These are phyloP conservation scores for Vitrella brassicaformis DNA, from an alignment of 73 alveolate species.

Conservation along the genomic window DNA sequence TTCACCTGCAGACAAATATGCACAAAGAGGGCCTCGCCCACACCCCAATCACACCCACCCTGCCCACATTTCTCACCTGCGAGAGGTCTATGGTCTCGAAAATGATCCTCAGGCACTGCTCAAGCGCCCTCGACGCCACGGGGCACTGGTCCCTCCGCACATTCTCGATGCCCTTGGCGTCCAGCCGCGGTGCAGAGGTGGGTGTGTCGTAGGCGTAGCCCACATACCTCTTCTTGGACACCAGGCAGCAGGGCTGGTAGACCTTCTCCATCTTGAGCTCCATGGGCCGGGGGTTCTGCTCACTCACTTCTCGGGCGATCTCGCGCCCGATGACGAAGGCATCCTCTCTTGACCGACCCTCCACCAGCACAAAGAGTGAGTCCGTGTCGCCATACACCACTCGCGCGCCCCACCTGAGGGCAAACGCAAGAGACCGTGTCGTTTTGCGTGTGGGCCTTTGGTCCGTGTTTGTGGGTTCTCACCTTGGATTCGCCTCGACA, in stretches of 20 bases:
- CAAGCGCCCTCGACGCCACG: constrained; percentile 59
- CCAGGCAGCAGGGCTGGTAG: constrained; percentile 54
- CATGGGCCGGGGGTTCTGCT: constrained; percentile 65
- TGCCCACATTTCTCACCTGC: too few relatives aligned
- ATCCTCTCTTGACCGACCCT: constrained; percentile 62
- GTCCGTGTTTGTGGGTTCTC: too few relatives aligned
- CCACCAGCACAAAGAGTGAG: constrained; percentile 85
- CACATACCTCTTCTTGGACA: constrained; percentile 62
- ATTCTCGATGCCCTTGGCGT: constrained; percentile 83
- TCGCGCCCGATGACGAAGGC: constrained; percentile 73
- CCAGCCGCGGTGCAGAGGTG: constrained; percentile 63
- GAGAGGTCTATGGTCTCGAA: constrained; percentile 59
- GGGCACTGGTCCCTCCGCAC: constrained; percentile 61
- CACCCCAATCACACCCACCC: too few relatives aligned
- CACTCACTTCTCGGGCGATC: constrained; percentile 66
- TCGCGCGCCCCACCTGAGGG: constrained; percentile 54
- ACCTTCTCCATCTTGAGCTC: constrained; percentile 62
- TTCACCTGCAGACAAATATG: too few relatives aligned
- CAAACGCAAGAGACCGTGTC: too few relatives aligned
- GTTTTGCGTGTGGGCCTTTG: too few relatives aligned
- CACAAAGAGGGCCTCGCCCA: too few relatives aligned
- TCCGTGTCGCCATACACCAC: constrained; percentile 99
- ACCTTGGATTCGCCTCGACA: constrained; percentile 27
- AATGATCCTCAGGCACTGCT: constrained; percentile 55
- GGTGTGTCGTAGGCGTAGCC: constrained; percentile 81